A percentile compares a stretch with the other conserved stretches of the same genome.
phyloP scores from a whole-genome alignment of 345 rosid genomes.

The Melastoma malabathricum region DNA sequence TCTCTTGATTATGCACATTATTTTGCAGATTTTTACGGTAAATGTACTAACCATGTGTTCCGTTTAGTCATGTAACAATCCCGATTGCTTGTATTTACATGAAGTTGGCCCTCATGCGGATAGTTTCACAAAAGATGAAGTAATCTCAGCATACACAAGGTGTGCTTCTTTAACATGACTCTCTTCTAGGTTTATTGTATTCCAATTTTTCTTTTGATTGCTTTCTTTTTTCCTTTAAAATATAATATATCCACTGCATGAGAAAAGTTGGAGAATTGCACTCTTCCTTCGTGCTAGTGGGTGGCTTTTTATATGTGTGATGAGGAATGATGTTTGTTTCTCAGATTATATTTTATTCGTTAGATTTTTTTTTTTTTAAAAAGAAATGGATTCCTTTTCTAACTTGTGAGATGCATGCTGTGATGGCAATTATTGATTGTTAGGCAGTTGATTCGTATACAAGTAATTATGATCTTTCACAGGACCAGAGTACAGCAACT shows the following conservation, averaged over 20 bases:
- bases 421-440: no score
- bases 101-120: constrained; percentile 87
- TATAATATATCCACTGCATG: no score
- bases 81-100: constrained; percentile 90
- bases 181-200: not conserved
- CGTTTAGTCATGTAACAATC: constrained; percentile 77
- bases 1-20: not conserved
- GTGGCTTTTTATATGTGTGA: no score
- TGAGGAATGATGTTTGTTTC: no score
- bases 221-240: not conserved
- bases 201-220: not conserved
- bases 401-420: no score
- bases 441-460: no score
- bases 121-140: constrained; percentile 92
- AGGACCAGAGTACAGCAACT: constrained; percentile 84
- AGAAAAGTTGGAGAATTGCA: no score
- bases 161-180: constrained; percentile 10
- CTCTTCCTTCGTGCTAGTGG: no score
- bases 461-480: constrained; percentile 13
- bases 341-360: no score
- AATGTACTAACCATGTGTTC: constrained; percentile 9
- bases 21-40: not conserved
- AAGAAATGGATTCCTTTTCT: no score
- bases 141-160: constrained; percentile 78
- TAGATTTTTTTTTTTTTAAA: no score